Evolutionary conservation across 306 rosid genomes (phyloP), one percentile per base, ranked within the genome.

Genomic region (Arachis stenosperma): DNA sequence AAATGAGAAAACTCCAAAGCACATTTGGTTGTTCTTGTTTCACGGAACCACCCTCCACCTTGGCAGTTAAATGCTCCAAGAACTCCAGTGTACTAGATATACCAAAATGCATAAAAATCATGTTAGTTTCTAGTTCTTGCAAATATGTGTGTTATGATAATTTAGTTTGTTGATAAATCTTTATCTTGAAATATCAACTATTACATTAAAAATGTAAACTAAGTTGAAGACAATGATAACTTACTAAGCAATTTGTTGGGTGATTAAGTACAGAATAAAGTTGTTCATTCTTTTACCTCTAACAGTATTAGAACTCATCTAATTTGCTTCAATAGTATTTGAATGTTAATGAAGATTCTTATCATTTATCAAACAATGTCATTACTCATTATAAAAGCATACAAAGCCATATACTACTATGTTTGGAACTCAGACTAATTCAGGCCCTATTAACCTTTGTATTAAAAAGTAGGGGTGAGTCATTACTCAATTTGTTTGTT

Each of bases 41-140:
- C 98, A 0, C 83, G 88, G 47, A 65, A 69, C 98, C 98, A 94
- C 0, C 98, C 98, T 69, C 98, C 98, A 79, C 97, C 98, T 83
- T 94, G 98, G 66, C 97, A 94, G 55, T 94, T 94, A 65, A 94
- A 94, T 69, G 89, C 95, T 0, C 98, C 98, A 17, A 94, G 55
- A 51, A 91, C 98, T n/a, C 98, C 97, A 6, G 84, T 91, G 71
- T 77, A 81, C 97, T 93, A 84, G 8, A 33, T 9, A 48, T 13
- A 48, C 4, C 57, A 41, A 0, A 48, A 63, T 7, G 60, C 8
- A 62, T 5, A 8, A 43, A 52, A 22, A 5, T 42, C 65, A 54
- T 9, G 11, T 61, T 56, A 79, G 60, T n/a, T 48, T 14, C 54
- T 48, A 0, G 42, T 48, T 68, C 61, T 67, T 33, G 4, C 3